These are phyloP conservation scores for Candida chilensis DNA, from an alignment of 805 yeast genomes.

Conservation along the genomic window DNA sequence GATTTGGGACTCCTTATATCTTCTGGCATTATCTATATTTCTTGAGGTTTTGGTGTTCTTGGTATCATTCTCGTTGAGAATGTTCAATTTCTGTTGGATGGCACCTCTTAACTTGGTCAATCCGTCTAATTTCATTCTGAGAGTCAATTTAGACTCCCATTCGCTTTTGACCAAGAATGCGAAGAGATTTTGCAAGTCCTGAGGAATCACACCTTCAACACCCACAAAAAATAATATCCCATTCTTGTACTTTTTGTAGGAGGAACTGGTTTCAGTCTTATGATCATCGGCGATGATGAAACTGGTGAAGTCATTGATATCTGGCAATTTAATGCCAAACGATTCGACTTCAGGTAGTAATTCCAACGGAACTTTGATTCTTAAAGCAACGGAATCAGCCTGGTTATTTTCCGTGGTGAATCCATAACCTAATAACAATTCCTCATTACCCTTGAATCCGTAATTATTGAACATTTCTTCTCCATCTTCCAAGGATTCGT, in stretches of 20 bases:
- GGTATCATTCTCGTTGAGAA: constrained; percentile 6
- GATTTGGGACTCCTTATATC: constrained; percentile 41
- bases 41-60: constrained; percentile 5
- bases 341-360: constrained; percentile 17
- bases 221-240: constrained; percentile 32
- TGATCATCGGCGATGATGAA: constrained; percentile 3
- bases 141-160: constrained; percentile 20
- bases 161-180: constrained; percentile 21
- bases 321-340: constrained; percentile 27
- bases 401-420: constrained; percentile 52
- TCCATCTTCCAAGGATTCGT: constrained; percentile 17
- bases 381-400: constrained; percentile 50
- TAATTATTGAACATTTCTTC: constrained; percentile 69
- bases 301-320: constrained; percentile 24
- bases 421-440: constrained; percentile 74
- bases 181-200: constrained; percentile 22
- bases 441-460: constrained; percentile 85
- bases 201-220: constrained; percentile 24
- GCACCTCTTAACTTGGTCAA: constrained; percentile 30
- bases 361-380: constrained; percentile 41
- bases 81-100: constrained; percentile 18
- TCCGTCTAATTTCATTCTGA: constrained; percentile 30
- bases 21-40: constrained; percentile 21
- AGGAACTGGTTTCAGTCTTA: too few relatives aligned
- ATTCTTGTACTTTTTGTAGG: constrained; percentile 11